Percentiles rank a stretch among this genome's conserved stretches.
Evolutionary conservation across 805 yeast genomes (phyloP).

Genomic region (Barnettozyma wickerhamii): DNA sequence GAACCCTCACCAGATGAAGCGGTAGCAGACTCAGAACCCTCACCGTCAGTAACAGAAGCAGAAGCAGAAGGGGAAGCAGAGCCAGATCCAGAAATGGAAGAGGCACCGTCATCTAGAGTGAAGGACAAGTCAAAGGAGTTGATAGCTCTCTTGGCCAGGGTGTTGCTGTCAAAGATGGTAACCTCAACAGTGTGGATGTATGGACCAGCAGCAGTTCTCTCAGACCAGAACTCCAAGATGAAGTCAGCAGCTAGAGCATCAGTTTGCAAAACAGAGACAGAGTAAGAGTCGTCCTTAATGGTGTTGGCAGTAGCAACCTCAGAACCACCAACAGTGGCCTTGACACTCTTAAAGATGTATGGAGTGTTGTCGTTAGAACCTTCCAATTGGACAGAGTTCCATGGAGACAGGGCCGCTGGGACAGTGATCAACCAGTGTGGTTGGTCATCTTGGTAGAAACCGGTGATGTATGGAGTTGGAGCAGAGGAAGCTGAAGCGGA

Average conservation of each 20-base stretch:
- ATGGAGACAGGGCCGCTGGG: constrained; percentile 45
- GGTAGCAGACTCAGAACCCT: constrained; percentile 15
- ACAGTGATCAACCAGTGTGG: constrained; percentile 43
- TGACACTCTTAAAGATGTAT: constrained; percentile 14
- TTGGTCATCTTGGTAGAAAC: constrained; percentile 29
- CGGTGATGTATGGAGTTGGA: constrained; percentile 24
- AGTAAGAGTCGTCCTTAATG: background rate
- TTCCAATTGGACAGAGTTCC: constrained; percentile 59
- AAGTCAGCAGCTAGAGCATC: constrained; percentile 30
- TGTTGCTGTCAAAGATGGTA: constrained; percentile 7
- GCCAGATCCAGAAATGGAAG: background rate
- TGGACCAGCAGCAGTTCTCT: constrained; percentile 62
- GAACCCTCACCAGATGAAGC: constrained; percentile 21
- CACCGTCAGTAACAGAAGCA: constrained; percentile 30
- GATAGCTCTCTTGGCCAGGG: constrained; percentile 14
- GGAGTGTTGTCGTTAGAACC: constrained; percentile 42
- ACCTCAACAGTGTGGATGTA: constrained; percentile 23
- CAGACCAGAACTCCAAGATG: constrained; percentile 43
- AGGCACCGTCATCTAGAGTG: background rate
- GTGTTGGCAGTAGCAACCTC: constrained; percentile 37
- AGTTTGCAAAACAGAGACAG: constrained; percentile 25
- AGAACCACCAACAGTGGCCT: constrained; percentile 29
- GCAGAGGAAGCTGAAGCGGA: constrained; percentile 5
- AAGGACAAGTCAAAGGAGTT: background rate
- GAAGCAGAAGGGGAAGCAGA: background rate